Conservation (phyloP, 2,329 filamentous ascomycete species). For the Aspergillaceae sp. region DNA sequence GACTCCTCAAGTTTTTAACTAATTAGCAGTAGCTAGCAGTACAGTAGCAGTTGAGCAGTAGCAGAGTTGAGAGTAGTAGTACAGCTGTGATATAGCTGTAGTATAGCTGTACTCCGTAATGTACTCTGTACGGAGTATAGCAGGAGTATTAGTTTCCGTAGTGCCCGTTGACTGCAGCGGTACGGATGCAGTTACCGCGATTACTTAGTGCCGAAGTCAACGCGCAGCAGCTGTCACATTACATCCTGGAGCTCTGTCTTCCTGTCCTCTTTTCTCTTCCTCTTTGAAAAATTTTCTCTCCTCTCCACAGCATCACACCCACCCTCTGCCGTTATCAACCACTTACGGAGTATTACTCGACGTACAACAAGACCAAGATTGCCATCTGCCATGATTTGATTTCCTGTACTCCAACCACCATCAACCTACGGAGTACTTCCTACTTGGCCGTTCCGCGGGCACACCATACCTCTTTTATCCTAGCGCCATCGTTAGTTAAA, state of each 20-base stretch:
- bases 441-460: not conserved
- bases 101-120: no score
- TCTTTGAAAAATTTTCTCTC: constrained; percentile 1
- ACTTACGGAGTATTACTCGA: not conserved
- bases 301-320: not conserved
- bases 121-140: no score
- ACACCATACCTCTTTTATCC: not conserved
- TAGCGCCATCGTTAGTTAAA: not conserved
- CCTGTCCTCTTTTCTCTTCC: constrained; percentile 3
- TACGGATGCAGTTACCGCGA: not conserved
- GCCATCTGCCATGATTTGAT: not conserved
- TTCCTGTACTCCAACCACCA: not conserved
- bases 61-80: no score
- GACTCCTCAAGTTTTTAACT: no score
- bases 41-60: no score
- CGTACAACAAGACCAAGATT: no score
- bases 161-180: not conserved
- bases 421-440: not conserved
- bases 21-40: no score
- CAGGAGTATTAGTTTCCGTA: no score
- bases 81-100: no score
- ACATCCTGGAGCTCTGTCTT: not conserved
- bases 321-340: not conserved
- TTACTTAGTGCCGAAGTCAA: not conserved
- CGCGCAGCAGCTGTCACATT: not conserved